Conservation (phyloP, 2,329 filamentous ascomycete species). For the Chrysosporium keratinophilum region DNA sequence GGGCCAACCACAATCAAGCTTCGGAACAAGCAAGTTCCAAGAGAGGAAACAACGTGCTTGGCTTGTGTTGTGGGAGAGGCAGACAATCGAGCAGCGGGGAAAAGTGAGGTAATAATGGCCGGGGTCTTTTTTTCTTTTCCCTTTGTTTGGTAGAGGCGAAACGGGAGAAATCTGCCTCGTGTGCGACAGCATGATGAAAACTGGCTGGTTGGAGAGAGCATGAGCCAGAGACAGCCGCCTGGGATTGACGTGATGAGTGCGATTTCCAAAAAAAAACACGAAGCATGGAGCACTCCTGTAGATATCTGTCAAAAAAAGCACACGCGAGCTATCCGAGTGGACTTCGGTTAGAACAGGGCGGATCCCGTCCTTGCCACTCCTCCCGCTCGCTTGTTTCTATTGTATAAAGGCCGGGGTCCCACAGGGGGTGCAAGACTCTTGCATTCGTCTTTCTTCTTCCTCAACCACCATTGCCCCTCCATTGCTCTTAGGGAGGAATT, state of each 20-base stretch:
- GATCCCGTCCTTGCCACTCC: background rate
- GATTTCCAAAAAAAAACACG: too few species aligned
- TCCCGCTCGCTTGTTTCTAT: background rate
- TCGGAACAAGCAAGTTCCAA: conserved; percentile 7
- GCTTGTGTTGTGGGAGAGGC: conserved; percentile 1
- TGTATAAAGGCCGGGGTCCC: background rate
- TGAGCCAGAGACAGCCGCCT: too few species aligned
- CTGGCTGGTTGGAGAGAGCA: too few species aligned
- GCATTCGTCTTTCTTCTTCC: background rate
- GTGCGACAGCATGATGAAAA: too few species aligned
- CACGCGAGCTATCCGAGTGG: background rate
- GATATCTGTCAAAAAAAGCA: background rate
- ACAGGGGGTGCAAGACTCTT: background rate
- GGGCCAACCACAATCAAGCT: conserved; percentile 4
- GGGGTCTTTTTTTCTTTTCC: background rate
- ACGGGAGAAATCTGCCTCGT: too few species aligned
- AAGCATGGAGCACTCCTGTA: background rate
- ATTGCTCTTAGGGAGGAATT: background rate
- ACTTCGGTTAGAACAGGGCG: background rate
- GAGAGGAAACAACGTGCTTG: conserved; percentile 10
- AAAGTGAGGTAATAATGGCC: too few species aligned
- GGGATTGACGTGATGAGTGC: too few species aligned
- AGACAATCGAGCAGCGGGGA: background rate
- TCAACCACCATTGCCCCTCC: background rate
- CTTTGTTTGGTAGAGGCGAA: background rate